Conservation (phyloP, 306 rosid species). For the Citrullus amarus region DNA sequence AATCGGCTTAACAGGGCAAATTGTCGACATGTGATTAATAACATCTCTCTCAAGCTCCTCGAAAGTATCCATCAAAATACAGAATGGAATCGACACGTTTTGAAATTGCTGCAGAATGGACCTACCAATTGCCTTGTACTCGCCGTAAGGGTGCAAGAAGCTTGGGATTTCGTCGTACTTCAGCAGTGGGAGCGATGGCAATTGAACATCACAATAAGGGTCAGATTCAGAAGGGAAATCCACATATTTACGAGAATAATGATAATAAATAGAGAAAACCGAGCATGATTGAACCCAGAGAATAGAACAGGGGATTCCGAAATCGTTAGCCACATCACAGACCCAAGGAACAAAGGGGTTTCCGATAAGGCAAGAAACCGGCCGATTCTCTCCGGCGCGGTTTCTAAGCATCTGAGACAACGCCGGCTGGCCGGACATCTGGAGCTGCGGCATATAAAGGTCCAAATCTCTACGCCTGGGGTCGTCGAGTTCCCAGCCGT, state of each 20-base stretch:
- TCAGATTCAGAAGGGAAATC: conserved; percentile 12
- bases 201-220: not conserved
- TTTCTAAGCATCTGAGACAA: conserved; percentile 17
- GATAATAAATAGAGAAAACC: conserved; percentile 9
- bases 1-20: conserved; percentile 17
- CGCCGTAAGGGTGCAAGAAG: conserved; percentile 7
- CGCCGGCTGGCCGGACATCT: conserved; percentile 18
- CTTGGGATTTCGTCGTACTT: conserved; percentile 15
- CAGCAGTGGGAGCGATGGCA: conserved; percentile 1
- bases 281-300: conserved; percentile 26
- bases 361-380: conserved; percentile 26
- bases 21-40: conserved; percentile 17
- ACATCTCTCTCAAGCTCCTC: conserved; percentile 39
- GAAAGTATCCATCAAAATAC: conserved; percentile 43
- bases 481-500: conserved; percentile 29
- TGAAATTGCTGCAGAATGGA: conserved; percentile 3
- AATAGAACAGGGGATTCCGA: conserved; percentile 8
- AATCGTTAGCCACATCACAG: not conserved
- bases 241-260: not conserved
- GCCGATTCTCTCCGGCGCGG: conserved; percentile 13
- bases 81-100: conserved; percentile 16
- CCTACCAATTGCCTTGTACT: not conserved
- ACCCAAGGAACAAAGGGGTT: conserved; percentile 22
- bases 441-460: conserved; percentile 15
- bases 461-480: conserved; percentile 9